phyloP scores from a whole-genome alignment of 2,329 filamentous ascomycete genomes.

The Trichoderma cornu-damae region DNA sequence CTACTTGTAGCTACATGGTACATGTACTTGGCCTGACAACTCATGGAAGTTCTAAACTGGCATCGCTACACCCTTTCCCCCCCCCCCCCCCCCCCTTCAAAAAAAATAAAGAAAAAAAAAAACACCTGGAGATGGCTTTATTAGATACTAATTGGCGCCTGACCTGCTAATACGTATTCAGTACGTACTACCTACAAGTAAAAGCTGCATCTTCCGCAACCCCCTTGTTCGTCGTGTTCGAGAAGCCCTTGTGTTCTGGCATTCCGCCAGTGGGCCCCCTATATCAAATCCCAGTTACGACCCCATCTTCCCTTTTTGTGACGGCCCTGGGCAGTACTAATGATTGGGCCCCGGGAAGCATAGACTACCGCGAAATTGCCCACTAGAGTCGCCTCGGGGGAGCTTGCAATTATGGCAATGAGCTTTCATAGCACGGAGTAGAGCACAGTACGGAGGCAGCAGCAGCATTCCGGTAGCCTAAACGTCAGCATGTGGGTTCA shows the following conservation, averaged over 20 bases:
- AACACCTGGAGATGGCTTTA: neutral
- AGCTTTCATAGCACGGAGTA: neutral
- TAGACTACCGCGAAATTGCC: slow-evolving; percentile 11
- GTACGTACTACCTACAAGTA: too few relatives aligned
- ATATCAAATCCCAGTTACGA: slow-evolving; percentile 9
- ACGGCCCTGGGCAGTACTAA: neutral
- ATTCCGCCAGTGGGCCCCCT: slow-evolving; percentile 9
- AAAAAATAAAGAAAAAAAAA: too few relatives aligned
- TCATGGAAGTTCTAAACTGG: too few relatives aligned
- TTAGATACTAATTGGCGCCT: slow-evolving; percentile 8
- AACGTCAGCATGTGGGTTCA: slow-evolving; percentile 1
- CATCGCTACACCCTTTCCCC: neutral
- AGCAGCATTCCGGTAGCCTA: neutral
- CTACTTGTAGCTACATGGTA: neutral
- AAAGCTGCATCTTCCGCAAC: neutral
- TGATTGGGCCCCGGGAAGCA: neutral
- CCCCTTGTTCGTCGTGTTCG: slow-evolving; percentile 1
- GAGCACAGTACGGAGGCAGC: neutral
- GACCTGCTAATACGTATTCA: neutral
- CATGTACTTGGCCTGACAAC: too few relatives aligned
- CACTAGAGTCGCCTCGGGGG: neutral
- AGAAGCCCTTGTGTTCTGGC: neutral
- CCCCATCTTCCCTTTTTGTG: slow-evolving; percentile 8
- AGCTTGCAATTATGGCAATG: neutral
- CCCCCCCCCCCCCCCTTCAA: too few relatives aligned